Conservation (phyloP, 495 filamentous ascomycete genomes). For the Hypoxylon subgilvum region DNA sequence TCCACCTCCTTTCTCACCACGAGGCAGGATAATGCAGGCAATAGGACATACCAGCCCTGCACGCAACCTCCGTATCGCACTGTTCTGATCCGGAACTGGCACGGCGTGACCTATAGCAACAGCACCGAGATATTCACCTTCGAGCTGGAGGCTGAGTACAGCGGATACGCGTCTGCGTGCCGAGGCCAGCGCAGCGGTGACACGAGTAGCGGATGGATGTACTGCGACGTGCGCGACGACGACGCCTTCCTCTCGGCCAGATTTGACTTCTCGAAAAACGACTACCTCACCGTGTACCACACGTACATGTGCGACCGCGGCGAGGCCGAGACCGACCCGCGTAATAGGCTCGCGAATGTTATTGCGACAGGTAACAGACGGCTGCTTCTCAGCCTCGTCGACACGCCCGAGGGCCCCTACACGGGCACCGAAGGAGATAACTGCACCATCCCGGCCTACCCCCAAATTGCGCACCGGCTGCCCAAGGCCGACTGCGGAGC, state of each 20-base stretch:
- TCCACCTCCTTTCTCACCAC: not conserved
- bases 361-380: constrained; percentile 13
- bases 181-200: constrained; percentile 8
- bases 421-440: constrained; percentile 30
- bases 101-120: constrained; percentile 6
- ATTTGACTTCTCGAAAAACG: constrained; percentile 28
- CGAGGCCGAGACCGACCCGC: constrained; percentile 4
- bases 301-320: constrained; percentile 22
- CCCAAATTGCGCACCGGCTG: constrained; percentile 9
- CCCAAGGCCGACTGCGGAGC: not conserved
- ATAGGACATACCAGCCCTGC: constrained; percentile 5
- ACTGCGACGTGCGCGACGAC: constrained; percentile 2
- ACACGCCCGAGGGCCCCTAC: constrained; percentile 19
- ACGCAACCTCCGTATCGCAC: constrained; percentile 2
- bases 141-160: constrained; percentile 11
- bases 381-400: constrained; percentile 5
- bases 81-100: constrained; percentile 24
- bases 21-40: not conserved
- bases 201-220: constrained; percentile 13
- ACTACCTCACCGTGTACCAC: constrained; percentile 16
- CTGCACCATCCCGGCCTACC: constrained; percentile 23
- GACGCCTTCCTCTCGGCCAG: not conserved
- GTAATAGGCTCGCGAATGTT: not conserved
- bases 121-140: constrained; percentile 20
- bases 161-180: constrained; percentile 14